Base-by-base conservation (phyloP, 331 rosid species). In the Cydonia oblonga region DNA sequence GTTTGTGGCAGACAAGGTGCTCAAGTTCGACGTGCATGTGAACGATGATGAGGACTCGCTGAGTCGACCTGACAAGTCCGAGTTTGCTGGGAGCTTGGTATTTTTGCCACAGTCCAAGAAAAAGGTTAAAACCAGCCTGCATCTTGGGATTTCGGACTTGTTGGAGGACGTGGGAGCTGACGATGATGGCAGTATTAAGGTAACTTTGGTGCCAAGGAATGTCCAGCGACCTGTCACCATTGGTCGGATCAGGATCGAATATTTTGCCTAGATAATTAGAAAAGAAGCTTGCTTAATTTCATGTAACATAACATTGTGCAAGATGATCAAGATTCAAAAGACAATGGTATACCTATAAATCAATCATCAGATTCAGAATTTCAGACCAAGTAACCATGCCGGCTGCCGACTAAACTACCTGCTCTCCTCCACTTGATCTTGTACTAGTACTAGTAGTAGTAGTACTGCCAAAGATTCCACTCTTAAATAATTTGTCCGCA, bases 41-140 rank as follows among this genome's bases (percentile, higher is more conserved):
- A 79, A 79, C 56, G 80, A 79, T 20, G 76, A 74, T 23, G 79
- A 66, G 23, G 38, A 57, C 28, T 32, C 62, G 9, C 22, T 62
- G 28, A 64, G 67, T 15, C 61, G 66, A 15, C 68, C 80, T 1
- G 33, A 46, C 62, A 58, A 30, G 46, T 7, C 76, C 0, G 92
- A 90, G 79, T 91, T 84, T 40, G 96, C 90, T 0, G 96, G 97
- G 9, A 88, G 97, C 63, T 87, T 85, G 64, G 92, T 87, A 77
- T 88, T 15, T 40, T 82, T 87, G 53, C 87, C 92, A 20, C 93
- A 75, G 18, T 76, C 80, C 20, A 58, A 73, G 28, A 80, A 75
- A 73, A 80, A 5, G 42, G 70, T 67, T 1, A 78, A 7, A 2
- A 90, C 88, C 33, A 71, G 42, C 49, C 32, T 71, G 22, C 58